A percentile compares a stretch with the other conserved stretches of the same genome.
phyloP scores from a whole-genome alignment of 129 eudicot genomes.

The Artemisia argyi region DNA sequence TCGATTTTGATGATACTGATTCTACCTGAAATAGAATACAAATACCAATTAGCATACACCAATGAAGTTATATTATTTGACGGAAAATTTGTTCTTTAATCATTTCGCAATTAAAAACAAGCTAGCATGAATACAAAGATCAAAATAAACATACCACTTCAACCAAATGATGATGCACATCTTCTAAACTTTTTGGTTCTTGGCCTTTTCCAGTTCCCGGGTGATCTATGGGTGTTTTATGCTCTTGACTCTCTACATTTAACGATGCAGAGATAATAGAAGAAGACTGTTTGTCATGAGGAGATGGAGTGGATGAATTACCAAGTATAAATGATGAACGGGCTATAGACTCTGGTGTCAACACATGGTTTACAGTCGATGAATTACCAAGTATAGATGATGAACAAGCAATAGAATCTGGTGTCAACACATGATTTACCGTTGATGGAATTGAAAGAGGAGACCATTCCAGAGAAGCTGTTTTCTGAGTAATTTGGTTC shows the following conservation, averaged over 20 bases:
- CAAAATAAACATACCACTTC: slow-evolving; percentile 26
- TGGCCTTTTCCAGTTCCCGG: background rate
- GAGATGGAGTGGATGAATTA: slow-evolving; percentile 18
- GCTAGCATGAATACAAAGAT: background rate
- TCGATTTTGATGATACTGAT: slow-evolving; percentile 16
- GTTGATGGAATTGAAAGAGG: background rate
- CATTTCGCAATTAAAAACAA: slow-evolving; percentile 2
- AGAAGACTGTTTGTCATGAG: too few relatives aligned
- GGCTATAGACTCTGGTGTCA: slow-evolving; percentile 23
- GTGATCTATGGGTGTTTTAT: background rate
- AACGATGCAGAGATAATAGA: background rate
- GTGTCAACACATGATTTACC: slow-evolving; percentile 11
- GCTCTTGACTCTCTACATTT: slow-evolving; percentile 2
- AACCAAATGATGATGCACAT: slow-evolving; percentile 13
- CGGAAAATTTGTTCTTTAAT: slow-evolving; percentile 1
- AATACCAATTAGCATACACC: background rate
- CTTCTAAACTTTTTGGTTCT: slow-evolving; percentile 11
- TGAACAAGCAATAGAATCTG: slow-evolving; percentile 13
- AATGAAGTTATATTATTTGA: background rate
- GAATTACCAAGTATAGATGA: background rate
- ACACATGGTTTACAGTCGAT: slow-evolving; percentile 9
- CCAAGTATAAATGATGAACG: background rate
- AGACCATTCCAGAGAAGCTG: slow-evolving; percentile 2
- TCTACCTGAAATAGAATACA: slow-evolving; percentile 29
- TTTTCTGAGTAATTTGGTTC: background rate